Evolutionary conservation across 495 filamentous ascomycete genomes (phyloP), one percentile per base, ranked within the genome.

Genomic region (Penicillium paradoxum): DNA sequence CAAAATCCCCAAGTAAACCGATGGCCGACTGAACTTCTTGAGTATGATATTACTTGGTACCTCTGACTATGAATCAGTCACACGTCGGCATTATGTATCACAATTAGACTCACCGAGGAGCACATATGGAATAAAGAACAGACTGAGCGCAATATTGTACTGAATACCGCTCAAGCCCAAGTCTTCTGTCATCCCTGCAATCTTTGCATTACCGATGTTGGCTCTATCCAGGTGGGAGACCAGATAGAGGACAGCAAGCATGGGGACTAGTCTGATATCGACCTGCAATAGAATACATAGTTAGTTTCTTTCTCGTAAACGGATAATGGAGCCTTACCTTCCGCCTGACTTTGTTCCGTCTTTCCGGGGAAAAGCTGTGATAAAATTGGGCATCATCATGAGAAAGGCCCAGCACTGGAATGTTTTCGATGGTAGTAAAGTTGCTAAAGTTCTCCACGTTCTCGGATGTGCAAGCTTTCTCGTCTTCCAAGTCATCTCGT

Each of bases 181-280:
- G 56, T 85, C 80, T 39, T 83, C 74, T 1, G 75, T 68, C 13
- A 91, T 64, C 1, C 87, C 85, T 54, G 84, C 81, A 41, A 89
- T 88, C 50, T 87, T 88, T 3, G 87, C 87, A 65, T 90, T 90
- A 22, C 86, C 87, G 51, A 90, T 88, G 63, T 85, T 86, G 7
- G 73, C 73, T 15, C 78, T 56, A 49, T 82, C 84, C 0, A 83
- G 63, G 59, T 82, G 79, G 3, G 66, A 68, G 7, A 79, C 60
- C 13, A 79, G 56, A 46, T 80, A 81, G 2, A 79, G 59, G 1
- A 79, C 41, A 0, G 66, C 53, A 10, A 69, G 49, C 64, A 69
- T 67, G 13, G 66, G 66, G n/a, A 69, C 55, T 4, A 69, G 34
- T 9, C 66, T 58, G 18, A 60, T 30, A 37, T 69, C 66, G 15